Base-by-base conservation (phyloP, 2,329 filamentous ascomycete species). In the Tolypocladium ophioglossoides region DNA sequence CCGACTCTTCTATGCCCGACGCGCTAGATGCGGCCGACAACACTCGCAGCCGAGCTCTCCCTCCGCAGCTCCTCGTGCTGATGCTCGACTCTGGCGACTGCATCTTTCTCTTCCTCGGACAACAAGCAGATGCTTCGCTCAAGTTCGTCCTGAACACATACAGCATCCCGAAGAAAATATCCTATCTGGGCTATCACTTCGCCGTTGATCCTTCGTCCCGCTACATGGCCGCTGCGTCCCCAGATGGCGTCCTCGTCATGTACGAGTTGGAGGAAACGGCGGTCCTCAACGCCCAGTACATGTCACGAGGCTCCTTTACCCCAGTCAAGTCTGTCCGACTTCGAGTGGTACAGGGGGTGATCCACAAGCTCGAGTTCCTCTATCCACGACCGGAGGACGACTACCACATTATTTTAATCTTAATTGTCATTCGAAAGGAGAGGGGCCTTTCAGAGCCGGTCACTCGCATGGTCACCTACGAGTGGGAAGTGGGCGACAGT, bases 331-430 rank as follows among this genome's bases (percentile, higher is more conserved):
- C 66, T 0, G 67, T 62, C 40, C 64, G 70, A 20, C 63, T 74
- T 20, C 74, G 77, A 11, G 59, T 68, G 11, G 74, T 90, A 9
- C 79, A 84, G 9, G 91, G 89, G 1, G 76, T 85, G n/a, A 89
- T 97, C 54, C 77, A 92, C 62, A 87, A 89, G 61, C 85, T 96
- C 76, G 87, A 91, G 24, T 99, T 97, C 59, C 76, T 99, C 3
- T 83, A 87, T 56, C 88, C 91, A 9, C 77, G 78, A 11, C 70
- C 78, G 0, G 78, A 82, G 52, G 84, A 91, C 56, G 77, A 82
- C 11, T 76, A 84, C 53, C 84, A 85, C 61, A 80, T 95, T 46
- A 85, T 95, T n/a, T 76, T 97, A 4, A 73, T 96, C 12, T 72
- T 96, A 44, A 77, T 86, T 20, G 62, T 82, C 18, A 69, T 78